These are phyloP conservation scores for Quercus tomentella DNA, from an alignment of 331 rosid genomes.

Conservation along the genomic window DNA sequence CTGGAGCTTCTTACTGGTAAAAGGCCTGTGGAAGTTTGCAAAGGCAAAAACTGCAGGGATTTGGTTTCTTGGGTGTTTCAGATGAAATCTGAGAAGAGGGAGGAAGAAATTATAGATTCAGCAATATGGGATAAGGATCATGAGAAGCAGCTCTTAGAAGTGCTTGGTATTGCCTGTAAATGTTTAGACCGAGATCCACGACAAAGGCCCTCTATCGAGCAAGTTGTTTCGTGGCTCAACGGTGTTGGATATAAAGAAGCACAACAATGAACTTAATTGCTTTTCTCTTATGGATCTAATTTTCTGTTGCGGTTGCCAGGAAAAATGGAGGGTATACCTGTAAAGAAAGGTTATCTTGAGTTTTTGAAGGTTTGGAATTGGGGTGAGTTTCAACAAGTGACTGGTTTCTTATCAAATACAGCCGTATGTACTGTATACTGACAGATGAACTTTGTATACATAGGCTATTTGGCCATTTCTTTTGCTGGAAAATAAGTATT, in stretches of 20 bases:
- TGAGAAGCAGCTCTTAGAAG: conserved; percentile 48
- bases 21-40: conserved; percentile 70
- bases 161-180: conserved; percentile 57
- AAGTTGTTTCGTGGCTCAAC: conserved; percentile 60
- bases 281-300: conserved; percentile 10
- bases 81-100: conserved; percentile 54
- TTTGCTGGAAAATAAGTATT: conserved; percentile 18
- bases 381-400: conserved; percentile 19
- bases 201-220: conserved; percentile 61
- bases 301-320: conserved; percentile 20
- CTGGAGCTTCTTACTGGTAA: conserved; percentile 68
- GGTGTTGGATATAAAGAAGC: conserved; percentile 39
- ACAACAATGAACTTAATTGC: conserved; percentile 28
- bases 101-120: conserved; percentile 54
- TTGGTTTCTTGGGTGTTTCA: conserved; percentile 67
- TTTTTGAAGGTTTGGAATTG: conserved; percentile 16
- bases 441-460: conserved; percentile 42
- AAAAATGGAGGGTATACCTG: conserved; percentile 26
- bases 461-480: conserved; percentile 19
- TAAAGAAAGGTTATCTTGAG: conserved; percentile 32
- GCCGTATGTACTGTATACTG: conserved; percentile 17
- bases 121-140: conserved; percentile 49
- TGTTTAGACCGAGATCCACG: conserved; percentile 61
- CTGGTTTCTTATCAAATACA: background rate
- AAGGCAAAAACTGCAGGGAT: conserved; percentile 61